phyloP scores from a whole-genome alignment of 2,329 filamentous ascomycete genomes.

The Hansfordia pulvinata region DNA sequence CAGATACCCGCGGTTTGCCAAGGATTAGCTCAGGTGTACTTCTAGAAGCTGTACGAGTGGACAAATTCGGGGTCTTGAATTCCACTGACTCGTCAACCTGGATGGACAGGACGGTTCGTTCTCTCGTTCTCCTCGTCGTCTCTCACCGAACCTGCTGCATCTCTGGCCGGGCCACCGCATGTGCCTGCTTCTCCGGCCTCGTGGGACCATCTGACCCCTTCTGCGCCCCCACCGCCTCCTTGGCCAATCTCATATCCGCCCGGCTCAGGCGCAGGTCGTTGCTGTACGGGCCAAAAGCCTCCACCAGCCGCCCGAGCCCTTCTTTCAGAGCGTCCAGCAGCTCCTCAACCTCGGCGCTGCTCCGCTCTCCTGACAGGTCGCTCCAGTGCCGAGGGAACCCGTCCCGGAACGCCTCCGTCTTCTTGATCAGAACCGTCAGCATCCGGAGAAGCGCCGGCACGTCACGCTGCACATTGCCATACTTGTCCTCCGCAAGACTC shows the following conservation, averaged over 20 bases:
- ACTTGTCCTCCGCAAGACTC: slow-evolving; percentile 69
- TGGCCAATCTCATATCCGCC: slow-evolving; percentile 61
- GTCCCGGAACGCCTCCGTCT: slow-evolving; percentile 54
- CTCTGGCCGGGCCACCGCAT: slow-evolving; percentile 7
- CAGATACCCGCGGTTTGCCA: too few relatives aligned
- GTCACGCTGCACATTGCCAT: slow-evolving; percentile 74
- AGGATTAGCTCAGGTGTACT: too few relatives aligned
- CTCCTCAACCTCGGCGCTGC: slow-evolving; percentile 55
- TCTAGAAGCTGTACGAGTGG: too few relatives aligned
- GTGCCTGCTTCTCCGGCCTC: not conserved
- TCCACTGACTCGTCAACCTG: too few relatives aligned
- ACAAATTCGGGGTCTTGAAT: too few relatives aligned
- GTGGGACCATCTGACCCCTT: not conserved
- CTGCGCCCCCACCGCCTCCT: slow-evolving; percentile 37
- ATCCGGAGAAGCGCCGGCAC: slow-evolving; percentile 62
- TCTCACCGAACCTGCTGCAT: slow-evolving; percentile 19
- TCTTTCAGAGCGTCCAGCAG: slow-evolving; percentile 51
- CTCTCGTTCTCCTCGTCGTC: too few relatives aligned
- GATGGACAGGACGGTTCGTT: too few relatives aligned
- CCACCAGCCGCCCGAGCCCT: slow-evolving; percentile 51
- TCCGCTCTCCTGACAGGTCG: slow-evolving; percentile 45
- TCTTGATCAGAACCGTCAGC: slow-evolving; percentile 54
- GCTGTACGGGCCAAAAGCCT: slow-evolving; percentile 62
- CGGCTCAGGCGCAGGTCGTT: slow-evolving; percentile 54
- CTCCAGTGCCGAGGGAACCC: slow-evolving; percentile 61